Conservation (phyloP, 495 filamentous ascomycete species). For the Glutinoglossum americanum region DNA sequence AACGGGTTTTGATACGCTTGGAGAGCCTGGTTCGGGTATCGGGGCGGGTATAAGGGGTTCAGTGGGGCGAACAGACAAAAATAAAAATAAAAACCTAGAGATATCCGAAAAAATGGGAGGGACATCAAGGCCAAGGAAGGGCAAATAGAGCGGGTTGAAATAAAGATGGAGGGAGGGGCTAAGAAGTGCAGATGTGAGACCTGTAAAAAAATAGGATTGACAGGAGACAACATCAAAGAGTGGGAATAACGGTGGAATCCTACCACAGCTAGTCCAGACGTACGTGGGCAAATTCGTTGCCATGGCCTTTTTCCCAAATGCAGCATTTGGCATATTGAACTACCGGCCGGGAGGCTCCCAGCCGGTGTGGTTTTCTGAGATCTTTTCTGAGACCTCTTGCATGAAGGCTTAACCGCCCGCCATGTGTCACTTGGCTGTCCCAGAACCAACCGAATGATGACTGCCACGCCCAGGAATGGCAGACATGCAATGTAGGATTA, state of each 20-base stretch:
- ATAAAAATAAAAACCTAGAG: not conserved
- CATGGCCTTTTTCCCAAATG: not conserved
- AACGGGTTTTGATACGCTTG: not conserved
- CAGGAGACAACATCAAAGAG: not conserved
- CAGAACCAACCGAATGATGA: not conserved
- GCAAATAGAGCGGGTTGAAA: not conserved
- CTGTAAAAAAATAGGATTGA: not conserved
- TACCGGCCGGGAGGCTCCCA: not conserved
- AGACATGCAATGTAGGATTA: not conserved
- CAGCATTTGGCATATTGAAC: not conserved
- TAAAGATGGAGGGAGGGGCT: not conserved
- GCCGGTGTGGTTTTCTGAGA: not conserved
- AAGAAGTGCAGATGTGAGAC: not conserved
- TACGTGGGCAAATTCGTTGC: not conserved
- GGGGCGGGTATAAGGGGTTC: not conserved
- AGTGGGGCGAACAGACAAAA: not conserved
- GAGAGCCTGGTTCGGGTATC: not conserved
- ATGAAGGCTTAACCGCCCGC: not conserved
- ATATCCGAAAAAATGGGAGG: not conserved
- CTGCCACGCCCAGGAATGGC: not conserved
- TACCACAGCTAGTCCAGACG: not conserved
- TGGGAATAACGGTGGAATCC: not conserved
- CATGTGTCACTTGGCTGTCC: not conserved
- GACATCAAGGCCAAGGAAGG: not conserved
- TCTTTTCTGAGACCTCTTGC: not conserved